A percentile compares a stretch with the other conserved stretches of the same genome.
Evolutionary conservation across 768 basidiomycete genomes (phyloP).

Genomic region (Collybia sordida): DNA sequence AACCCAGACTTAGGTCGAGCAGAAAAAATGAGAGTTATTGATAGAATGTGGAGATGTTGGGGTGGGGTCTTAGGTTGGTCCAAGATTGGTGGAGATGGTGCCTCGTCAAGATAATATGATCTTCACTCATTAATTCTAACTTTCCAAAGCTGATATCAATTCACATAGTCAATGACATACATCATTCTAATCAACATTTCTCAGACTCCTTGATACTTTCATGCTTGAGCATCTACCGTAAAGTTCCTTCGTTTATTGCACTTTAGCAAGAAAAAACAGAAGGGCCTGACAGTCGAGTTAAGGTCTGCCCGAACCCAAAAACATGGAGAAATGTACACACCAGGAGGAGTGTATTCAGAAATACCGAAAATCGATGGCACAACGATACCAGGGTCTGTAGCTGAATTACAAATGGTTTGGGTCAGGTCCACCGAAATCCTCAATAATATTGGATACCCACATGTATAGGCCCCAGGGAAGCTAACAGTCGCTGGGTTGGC

Average conservation of each 20-base stretch:
- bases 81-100: conserved; percentile 15
- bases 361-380: conserved; percentile 26
- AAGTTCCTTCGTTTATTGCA: background rate
- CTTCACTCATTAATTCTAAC: conserved; percentile 50
- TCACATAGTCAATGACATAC: too few species aligned
- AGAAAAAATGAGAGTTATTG: conserved; percentile 76
- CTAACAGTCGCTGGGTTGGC: conserved; percentile 4
- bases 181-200: too few species aligned
- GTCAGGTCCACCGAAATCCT: background rate
- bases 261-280: conserved; percentile 28
- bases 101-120: too few species aligned
- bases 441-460: background rate
- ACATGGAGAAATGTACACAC: conserved; percentile 1
- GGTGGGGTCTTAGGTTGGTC: conserved; percentile 66
- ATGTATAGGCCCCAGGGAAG: conserved; percentile 2
- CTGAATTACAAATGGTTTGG: background rate
- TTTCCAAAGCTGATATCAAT: too few species aligned
- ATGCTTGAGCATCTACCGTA: too few species aligned
- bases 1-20: conserved; percentile 63
- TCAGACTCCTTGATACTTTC: too few species aligned
- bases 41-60: conserved; percentile 92
- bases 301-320: too few species aligned
- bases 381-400: conserved; percentile 29
- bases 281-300: conserved; percentile 26
- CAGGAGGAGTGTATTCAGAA: conserved; percentile 16